Evolutionary conservation across 495 filamentous ascomycete genomes (phyloP).

Genomic region (Neurospora sp.): DNA sequence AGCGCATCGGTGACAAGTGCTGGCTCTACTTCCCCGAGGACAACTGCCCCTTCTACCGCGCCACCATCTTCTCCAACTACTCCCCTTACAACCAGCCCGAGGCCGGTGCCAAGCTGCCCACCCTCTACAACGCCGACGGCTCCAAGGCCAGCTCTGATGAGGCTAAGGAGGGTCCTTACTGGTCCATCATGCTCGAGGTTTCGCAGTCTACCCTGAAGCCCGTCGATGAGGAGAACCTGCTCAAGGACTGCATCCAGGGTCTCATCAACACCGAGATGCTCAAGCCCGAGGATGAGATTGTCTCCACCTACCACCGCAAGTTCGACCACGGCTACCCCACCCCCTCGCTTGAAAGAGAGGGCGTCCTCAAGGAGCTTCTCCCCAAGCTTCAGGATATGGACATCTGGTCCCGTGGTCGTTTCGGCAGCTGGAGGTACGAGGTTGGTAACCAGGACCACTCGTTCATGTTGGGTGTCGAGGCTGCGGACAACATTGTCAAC

Average conservation of each 20-base stretch:
- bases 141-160: constrained; percentile 58
- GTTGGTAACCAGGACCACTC: constrained; percentile 92
- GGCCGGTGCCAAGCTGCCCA: constrained; percentile 72
- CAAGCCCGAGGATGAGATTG: constrained; percentile 80
- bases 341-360: constrained; percentile 88
- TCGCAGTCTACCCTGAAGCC: constrained; percentile 95
- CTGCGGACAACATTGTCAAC: constrained; percentile 89
- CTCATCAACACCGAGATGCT: constrained; percentile 97
- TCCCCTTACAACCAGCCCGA: constrained; percentile 95
- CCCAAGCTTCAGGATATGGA: constrained; percentile 82
- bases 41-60: constrained; percentile 98
- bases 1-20: constrained; percentile 98
- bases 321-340: constrained; percentile 99
- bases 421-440: constrained; percentile 98
- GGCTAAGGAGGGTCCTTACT: constrained; percentile 84
- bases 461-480: constrained; percentile 98
- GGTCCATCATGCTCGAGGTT: constrained; percentile 99
- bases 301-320: constrained; percentile 95
- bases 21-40: constrained; percentile 99
- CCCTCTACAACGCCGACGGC: constrained; percentile 75
- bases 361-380: constrained; percentile 82
- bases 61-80: constrained; percentile 99
- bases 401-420: constrained; percentile 93
- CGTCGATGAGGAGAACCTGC: constrained; percentile 69
- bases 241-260: constrained; percentile 87